phyloP scores from a whole-genome alignment of 148 eudicot genomes.

The Chenopodium formosanum region DNA sequence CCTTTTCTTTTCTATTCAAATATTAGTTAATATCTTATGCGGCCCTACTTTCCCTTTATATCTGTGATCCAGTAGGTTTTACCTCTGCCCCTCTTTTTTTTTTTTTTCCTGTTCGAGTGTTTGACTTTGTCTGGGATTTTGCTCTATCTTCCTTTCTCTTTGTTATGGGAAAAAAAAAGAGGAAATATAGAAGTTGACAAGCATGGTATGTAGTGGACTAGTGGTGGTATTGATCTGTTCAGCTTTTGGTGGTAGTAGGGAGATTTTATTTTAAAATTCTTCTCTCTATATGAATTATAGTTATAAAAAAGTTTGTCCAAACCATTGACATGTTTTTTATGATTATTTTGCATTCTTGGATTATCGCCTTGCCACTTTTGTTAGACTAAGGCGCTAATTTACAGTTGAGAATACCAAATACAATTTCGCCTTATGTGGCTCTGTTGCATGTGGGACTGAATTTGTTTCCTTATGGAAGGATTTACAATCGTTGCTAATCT shows the following conservation, averaged over 20 bases:
- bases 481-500: not conserved
- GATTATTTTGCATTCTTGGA: not conserved
- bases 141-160: not conserved
- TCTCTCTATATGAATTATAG: not conserved
- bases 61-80: no score
- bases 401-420: not conserved
- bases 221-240: not conserved
- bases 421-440: not conserved
- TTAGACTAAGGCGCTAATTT: not conserved
- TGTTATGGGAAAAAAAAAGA: not conserved
- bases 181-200: not conserved
- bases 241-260: not conserved
- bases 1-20: not conserved
- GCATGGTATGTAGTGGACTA: not conserved
- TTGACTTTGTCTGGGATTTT: not conserved
- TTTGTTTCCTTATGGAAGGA: not conserved
- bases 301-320: not conserved
- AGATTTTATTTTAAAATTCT: no score
- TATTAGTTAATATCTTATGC: not conserved
- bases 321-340: not conserved
- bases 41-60: not conserved
- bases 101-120: not conserved
- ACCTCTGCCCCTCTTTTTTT: no score
- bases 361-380: not conserved
- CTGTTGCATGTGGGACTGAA: not conserved